phyloP scores from a whole-genome alignment of 345 rosid species.

The Citrus unshiu region DNA sequence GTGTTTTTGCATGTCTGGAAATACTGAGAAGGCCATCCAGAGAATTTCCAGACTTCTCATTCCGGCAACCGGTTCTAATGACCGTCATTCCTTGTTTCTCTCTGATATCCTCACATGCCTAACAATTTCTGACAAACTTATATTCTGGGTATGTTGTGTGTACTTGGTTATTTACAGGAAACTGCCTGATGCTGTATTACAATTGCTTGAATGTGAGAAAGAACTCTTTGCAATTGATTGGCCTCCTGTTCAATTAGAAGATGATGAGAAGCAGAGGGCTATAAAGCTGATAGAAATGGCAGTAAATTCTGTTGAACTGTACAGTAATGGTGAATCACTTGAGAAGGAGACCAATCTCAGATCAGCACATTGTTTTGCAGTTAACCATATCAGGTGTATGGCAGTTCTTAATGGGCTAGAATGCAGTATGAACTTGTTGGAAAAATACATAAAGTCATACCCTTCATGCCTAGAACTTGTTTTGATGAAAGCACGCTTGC shows the following conservation, averaged over 20 bases:
- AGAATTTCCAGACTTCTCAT: slow-evolving; percentile 41
- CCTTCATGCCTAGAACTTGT: slow-evolving; percentile 72
- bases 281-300: slow-evolving; percentile 49
- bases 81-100: slow-evolving; percentile 56
- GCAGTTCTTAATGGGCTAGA: slow-evolving; percentile 48
- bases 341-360: slow-evolving; percentile 24
- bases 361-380: slow-evolving; percentile 51
- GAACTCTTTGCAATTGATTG: slow-evolving; percentile 66
- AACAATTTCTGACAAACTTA: slow-evolving; percentile 85
- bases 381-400: slow-evolving; percentile 60
- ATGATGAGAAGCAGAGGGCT: slow-evolving; percentile 53
- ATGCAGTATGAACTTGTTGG: slow-evolving; percentile 43
- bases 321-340: slow-evolving; percentile 22
- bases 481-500: slow-evolving; percentile 56
- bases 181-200: slow-evolving; percentile 72
- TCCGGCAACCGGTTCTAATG: slow-evolving; percentile 47
- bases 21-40: slow-evolving; percentile 56
- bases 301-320: slow-evolving; percentile 32
- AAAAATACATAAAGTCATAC: slow-evolving; percentile 45
- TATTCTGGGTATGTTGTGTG: slow-evolving; percentile 98
- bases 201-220: slow-evolving; percentile 71
- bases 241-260: slow-evolving; percentile 56
- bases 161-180: slow-evolving; percentile 98
- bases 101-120: slow-evolving; percentile 80
- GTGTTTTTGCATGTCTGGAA: slow-evolving; percentile 74